Base-by-base conservation (phyloP, 73 alveolate species). In the Blepharisma japonicum region DNA sequence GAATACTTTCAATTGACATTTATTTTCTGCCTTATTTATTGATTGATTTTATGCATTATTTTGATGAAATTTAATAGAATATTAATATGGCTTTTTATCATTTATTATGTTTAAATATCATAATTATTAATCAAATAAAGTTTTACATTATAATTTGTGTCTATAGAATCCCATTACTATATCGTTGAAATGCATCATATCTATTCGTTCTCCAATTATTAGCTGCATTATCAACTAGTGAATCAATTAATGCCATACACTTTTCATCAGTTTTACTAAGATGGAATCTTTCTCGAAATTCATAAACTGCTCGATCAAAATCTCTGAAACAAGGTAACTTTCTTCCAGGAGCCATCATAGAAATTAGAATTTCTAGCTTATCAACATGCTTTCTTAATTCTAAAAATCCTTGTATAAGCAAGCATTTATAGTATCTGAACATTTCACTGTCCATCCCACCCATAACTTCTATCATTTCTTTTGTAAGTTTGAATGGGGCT, bases 401-500 rank as follows among this genome's bases (percentile, higher is more conserved):
- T 53, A 77, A 81, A 88, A 94, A 85, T 14, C 98, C 99, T 81
- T 89, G 83, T 50, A 89, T 81, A 82, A 91, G 81, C 32, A 94
- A 83, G 68, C 87, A 80, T 68, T 90, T 94, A 78, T 79, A 94
- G 81, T 89, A 90, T 56, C 78, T 81, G 78, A 82, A 92, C 94
- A 89, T 87, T 66, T 89, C 87, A 50, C 96, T 83, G 77, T 92
- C 92, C 45, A 89, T 89, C 68, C 99, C 99, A 55, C 96, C 99
- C 96, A 94, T 81, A 38, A 94, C 91, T 71, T 94, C 94, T 6
- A 94, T 84, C 83, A 90, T 85, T 80, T 94, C 99, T 79, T 92
- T 61, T 39, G 99, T 97, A 55, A 97, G 90, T 81, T 97, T 97
- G 89, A 97, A 97, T 27, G 98, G 95, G 6, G 97, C 97, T 45